A percentile compares a stretch with the other conserved stretches of the same genome.
Conservation (phyloP, 2,329 filamentous ascomycete genomes). For the Fusarium scirpi region DNA sequence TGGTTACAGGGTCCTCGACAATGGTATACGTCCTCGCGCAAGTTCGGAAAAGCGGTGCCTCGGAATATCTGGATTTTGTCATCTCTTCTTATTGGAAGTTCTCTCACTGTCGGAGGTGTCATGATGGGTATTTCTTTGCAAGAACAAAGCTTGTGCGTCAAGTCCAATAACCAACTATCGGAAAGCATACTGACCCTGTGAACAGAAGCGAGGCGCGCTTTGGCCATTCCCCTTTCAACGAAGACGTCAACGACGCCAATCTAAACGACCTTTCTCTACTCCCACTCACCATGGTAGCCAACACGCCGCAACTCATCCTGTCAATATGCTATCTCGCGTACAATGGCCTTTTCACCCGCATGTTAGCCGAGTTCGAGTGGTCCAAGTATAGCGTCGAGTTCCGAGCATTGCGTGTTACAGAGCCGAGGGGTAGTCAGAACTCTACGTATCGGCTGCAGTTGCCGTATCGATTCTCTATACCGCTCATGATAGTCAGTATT, state of each 20-base stretch:
- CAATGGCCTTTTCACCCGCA: conserved; percentile 35
- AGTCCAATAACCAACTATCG: too few species aligned
- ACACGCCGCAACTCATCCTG: conserved; percentile 27
- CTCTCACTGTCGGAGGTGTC: conserved; percentile 3
- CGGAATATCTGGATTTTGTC: conserved; percentile 26
- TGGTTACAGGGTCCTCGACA: conserved; percentile 17
- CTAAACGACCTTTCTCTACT: neutral
- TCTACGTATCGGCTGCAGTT: conserved; percentile 41
- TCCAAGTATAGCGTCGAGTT: conserved; percentile 20
- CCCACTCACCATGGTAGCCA: conserved; percentile 23
- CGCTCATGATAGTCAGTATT: conserved; percentile 27
- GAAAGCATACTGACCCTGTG: too few species aligned
- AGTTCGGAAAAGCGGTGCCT: conserved; percentile 23
- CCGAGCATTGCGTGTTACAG: conserved; percentile 30
- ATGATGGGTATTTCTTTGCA: conserved; percentile 16
- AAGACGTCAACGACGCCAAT: rapidly evolving
- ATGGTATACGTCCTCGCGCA: conserved; percentile 5
- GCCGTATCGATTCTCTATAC: conserved; percentile 39
- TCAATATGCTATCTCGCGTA: conserved; percentile 32
- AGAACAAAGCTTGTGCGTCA: conserved; percentile 17
- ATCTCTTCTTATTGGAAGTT: conserved; percentile 21
- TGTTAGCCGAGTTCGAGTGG: conserved; percentile 40
- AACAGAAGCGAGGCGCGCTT: conserved; percentile 9
- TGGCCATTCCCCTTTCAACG: conserved; percentile 14
- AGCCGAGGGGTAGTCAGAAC: conserved; percentile 27